These are phyloP conservation scores for Xylariaceae sp. DNA, from an alignment of 2,329 filamentous ascomycete species.

Conservation along the genomic window DNA sequence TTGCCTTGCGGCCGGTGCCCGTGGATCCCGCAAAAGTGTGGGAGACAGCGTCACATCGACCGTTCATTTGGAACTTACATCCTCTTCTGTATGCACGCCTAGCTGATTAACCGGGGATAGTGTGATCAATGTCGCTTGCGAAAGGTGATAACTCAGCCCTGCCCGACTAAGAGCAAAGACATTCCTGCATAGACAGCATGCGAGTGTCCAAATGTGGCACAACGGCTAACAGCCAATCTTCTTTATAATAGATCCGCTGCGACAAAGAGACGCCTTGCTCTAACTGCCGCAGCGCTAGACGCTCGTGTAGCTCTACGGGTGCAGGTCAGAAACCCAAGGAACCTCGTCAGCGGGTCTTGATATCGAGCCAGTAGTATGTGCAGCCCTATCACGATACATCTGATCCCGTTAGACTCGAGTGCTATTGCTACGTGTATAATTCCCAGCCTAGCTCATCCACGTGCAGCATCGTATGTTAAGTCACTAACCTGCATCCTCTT, in stretches of 20 bases:
- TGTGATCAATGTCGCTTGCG: slow-evolving; percentile 48
- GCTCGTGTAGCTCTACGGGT: slow-evolving; percentile 61
- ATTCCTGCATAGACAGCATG: slow-evolving; percentile 10
- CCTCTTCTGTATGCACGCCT: slow-evolving; percentile 19
- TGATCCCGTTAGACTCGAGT: not conserved
- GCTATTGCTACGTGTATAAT: too few relatives aligned
- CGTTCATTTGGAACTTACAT: not conserved
- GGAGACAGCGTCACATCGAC: not conserved
- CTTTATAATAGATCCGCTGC: slow-evolving; percentile 57
- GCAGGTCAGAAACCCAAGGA: slow-evolving; percentile 61
- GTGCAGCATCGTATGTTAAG: not conserved
- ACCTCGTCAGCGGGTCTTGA: slow-evolving; percentile 60
- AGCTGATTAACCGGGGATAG: slow-evolving; percentile 47
- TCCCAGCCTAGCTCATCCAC: too few relatives aligned
- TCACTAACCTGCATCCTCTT: slow-evolving; percentile 1
- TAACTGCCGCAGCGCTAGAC: slow-evolving; percentile 60
- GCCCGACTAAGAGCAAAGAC: not conserved
- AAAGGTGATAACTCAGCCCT: slow-evolving; percentile 38
- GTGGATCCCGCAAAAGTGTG: slow-evolving; percentile 16
- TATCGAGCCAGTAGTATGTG: slow-evolving; percentile 65
- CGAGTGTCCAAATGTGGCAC: too few relatives aligned
- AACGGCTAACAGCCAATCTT: not conserved
- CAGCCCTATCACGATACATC: not conserved
- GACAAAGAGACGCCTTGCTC: slow-evolving; percentile 64
- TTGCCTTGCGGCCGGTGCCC: slow-evolving; percentile 44